Evolutionary conservation across 78 protist genomes (phyloP).

Genomic region (Bodo saltans): DNA sequence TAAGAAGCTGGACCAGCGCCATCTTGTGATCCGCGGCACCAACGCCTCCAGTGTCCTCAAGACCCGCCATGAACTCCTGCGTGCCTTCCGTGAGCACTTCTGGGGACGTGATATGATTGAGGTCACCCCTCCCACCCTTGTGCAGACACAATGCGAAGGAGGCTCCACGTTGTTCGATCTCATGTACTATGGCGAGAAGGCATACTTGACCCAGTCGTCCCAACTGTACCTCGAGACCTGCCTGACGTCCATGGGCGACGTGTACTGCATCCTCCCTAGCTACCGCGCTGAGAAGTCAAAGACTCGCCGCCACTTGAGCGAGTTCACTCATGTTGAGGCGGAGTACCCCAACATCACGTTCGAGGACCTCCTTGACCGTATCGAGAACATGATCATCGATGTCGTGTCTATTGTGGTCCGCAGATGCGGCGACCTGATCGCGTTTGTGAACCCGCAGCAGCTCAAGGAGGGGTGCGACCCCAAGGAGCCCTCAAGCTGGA

Average conservation of each 20-base stretch:
- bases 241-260: conserved; percentile 80
- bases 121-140: conserved; percentile 91
- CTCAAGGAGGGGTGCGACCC: background rate
- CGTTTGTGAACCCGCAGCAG: conserved; percentile 61
- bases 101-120: conserved; percentile 57
- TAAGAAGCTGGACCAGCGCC: conserved; percentile 71
- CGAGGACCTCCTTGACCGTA: conserved; percentile 72
- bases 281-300: conserved; percentile 87
- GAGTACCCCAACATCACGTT: conserved; percentile 85
- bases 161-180: conserved; percentile 82
- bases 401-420: conserved; percentile 45
- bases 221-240: conserved; percentile 91
- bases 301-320: conserved; percentile 91
- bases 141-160: conserved; percentile 91
- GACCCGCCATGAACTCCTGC: conserved; percentile 41
- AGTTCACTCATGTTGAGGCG: conserved; percentile 82
- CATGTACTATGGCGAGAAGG: conserved; percentile 74
- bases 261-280: conserved; percentile 76
- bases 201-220: conserved; percentile 92
- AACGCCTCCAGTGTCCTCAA: conserved; percentile 54
- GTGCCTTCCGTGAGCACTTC: conserved; percentile 81
- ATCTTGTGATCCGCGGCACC: conserved; percentile 77
- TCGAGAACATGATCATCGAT: conserved; percentile 78
- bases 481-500: background rate
- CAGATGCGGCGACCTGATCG: conserved; percentile 38